Percentiles rank a stretch among this genome's conserved stretches.
Evolutionary conservation across 805 yeast genomes (phyloP).

Genomic region (Kodamaea jinghongensis): DNA sequence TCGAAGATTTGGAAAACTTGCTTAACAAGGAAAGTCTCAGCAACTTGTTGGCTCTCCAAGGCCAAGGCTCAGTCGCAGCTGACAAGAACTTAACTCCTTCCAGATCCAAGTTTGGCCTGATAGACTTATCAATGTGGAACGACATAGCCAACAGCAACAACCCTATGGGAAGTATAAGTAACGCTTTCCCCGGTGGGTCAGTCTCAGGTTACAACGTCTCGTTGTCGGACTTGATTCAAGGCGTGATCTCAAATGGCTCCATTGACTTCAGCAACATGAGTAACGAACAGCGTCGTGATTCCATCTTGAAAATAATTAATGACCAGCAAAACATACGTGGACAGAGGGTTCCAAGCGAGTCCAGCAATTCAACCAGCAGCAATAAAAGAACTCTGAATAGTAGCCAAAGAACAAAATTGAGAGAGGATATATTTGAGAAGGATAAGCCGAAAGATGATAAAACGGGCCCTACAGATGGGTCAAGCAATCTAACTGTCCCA

Average conservation of each 20-base stretch:
- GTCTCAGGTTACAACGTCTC: constrained; percentile 31
- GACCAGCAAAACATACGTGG: constrained; percentile 26
- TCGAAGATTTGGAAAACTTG: constrained; percentile 33
- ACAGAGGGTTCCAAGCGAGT: constrained; percentile 11
- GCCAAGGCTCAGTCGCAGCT: constrained; percentile 5
- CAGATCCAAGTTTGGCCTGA: constrained; percentile 26
- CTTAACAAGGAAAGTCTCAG: constrained; percentile 33
- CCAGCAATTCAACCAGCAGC: constrained; percentile 5
- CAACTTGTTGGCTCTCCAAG: constrained; percentile 21
- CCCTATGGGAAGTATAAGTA: constrained; percentile 12
- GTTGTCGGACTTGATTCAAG: constrained; percentile 32
- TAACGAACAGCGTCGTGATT: constrained; percentile 39
- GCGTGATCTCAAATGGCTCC: constrained; percentile 33
- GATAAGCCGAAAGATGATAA: constrained; percentile 7
- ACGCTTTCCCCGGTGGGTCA: constrained; percentile 23
- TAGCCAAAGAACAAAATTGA: constrained; percentile 19
- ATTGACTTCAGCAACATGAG: constrained; percentile 39
- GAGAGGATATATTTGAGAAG: constrained; percentile 39
- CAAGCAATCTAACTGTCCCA: constrained; percentile 11
- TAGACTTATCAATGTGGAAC: constrained; percentile 23
- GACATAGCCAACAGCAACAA: constrained; percentile 10
- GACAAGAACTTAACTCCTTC: constrained; percentile 11
- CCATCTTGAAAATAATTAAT: constrained; percentile 35
- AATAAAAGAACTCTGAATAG: constrained; percentile 7
- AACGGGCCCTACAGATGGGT: constrained; percentile 1